A percentile compares a stretch with the other conserved stretches of the same genome.
These are phyloP conservation scores for Yamadazyma takamatsuzukensis DNA, from an alignment of 805 yeast species.

Conservation along the genomic window DNA sequence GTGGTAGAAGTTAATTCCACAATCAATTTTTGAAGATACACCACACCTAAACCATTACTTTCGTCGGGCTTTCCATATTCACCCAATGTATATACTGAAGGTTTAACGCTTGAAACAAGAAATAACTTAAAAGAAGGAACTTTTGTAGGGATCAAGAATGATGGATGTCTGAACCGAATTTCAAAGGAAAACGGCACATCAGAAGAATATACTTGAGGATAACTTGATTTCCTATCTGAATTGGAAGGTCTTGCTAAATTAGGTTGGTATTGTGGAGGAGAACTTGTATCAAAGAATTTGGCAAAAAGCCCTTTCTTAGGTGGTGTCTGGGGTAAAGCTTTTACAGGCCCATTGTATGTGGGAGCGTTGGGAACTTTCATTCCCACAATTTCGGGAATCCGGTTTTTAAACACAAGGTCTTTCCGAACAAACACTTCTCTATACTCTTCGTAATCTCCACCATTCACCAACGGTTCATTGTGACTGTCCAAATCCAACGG, in stretches of 20 bases:
- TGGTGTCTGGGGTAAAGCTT: slow-evolving; percentile 18
- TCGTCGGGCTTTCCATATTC: slow-evolving; percentile 34
- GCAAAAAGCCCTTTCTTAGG: slow-evolving; percentile 26
- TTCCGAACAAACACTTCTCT: slow-evolving; percentile 45
- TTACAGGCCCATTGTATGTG: slow-evolving; percentile 11
- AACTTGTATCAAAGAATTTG: slow-evolving; percentile 20
- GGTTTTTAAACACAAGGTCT: slow-evolving; percentile 32
- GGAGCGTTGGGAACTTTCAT: slow-evolving; percentile 21
- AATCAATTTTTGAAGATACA: slow-evolving; percentile 39
- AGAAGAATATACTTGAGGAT: slow-evolving; percentile 23
- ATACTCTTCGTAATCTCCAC: slow-evolving; percentile 24
- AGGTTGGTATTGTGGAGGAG: slow-evolving; percentile 4
- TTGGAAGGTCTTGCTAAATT: slow-evolving; percentile 10
- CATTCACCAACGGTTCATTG: slow-evolving; percentile 6
- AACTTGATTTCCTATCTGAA: slow-evolving; percentile 6
- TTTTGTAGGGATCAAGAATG: slow-evolving; percentile 43
- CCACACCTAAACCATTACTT: slow-evolving; percentile 44
- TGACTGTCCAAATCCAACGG: slow-evolving; percentile 42
- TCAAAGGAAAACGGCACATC: slow-evolving; percentile 45
- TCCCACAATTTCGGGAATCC: slow-evolving; percentile 44
- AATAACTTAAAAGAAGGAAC: slow-evolving; percentile 32
- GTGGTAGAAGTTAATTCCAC: slow-evolving; percentile 31
- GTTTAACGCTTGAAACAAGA: slow-evolving; percentile 25
- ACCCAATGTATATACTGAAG: slow-evolving; percentile 25
- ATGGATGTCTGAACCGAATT: slow-evolving; percentile 45